Percentiles rank a stretch among this genome's conserved stretches.
Evolutionary conservation across 2,329 filamentous ascomycete species (phyloP).

Genomic region (Cladosporium sp.): DNA sequence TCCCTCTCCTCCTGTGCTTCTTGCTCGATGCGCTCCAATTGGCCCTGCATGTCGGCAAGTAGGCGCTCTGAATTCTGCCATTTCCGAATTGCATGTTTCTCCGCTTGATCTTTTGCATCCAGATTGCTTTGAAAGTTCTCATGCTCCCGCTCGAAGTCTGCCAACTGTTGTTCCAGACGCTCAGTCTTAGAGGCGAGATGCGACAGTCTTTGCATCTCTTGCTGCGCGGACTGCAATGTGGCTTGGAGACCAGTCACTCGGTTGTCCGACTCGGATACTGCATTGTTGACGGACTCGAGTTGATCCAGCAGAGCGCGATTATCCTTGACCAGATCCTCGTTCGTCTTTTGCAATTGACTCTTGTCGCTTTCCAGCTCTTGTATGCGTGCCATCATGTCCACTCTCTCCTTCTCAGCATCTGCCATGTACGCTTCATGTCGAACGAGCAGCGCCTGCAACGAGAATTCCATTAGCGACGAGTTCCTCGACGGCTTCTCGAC

Average conservation of each 20-base stretch:
- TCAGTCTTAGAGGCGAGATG: slow-evolving; percentile 69
- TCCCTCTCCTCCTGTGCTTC: slow-evolving; percentile 78
- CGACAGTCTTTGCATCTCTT: slow-evolving; percentile 71
- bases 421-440: slow-evolving; percentile 94
- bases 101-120: slow-evolving; percentile 65
- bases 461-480: slow-evolving; percentile 63
- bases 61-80: slow-evolving; percentile 83
- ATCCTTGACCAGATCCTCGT: slow-evolving; percentile 74
- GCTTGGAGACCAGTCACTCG: slow-evolving; percentile 74
- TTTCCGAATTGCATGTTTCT: slow-evolving; percentile 71
- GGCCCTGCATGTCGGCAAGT: slow-evolving; percentile 74
- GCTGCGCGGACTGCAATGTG: slow-evolving; percentile 71
- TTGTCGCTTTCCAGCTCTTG: slow-evolving; percentile 72
- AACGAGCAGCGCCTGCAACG: slow-evolving; percentile 78
- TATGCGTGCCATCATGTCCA: slow-evolving; percentile 67
- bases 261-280: slow-evolving; percentile 74
- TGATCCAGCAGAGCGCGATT: slow-evolving; percentile 78
- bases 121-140: slow-evolving; percentile 65
- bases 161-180: slow-evolving; percentile 75
- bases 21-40: slow-evolving; percentile 82
- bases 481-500: slow-evolving; percentile 15
- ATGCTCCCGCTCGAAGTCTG: slow-evolving; percentile 77
- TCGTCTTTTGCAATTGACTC: slow-evolving; percentile 64
- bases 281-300: slow-evolving; percentile 76
- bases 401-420: slow-evolving; percentile 82